Evolutionary conservation across 164 flowering plant genomes (phyloP), one percentile per base, ranked within the genome.

Genomic region (Chloranthus sessilifolius): DNA sequence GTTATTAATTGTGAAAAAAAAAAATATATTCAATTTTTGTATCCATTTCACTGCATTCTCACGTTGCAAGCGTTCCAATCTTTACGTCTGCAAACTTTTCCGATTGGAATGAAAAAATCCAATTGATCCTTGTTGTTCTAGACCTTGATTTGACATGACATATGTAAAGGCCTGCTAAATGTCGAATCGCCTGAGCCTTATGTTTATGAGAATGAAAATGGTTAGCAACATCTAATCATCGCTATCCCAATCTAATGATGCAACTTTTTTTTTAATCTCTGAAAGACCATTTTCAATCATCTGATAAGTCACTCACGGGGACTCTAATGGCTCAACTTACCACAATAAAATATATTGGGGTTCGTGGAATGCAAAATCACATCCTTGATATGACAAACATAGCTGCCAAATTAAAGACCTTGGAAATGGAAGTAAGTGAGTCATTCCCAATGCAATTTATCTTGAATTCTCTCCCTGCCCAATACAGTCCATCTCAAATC

Each of bases 201-300:
- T 25, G 41, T 59, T 68, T 24, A 60, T 68, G 56, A 8, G 49
- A 17, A 64, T 60, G 69, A 55, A 15, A 2, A 30, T 60, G 0
- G 59, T 42, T 3, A 49, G 43, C 23, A 59, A 63, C n/a, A 55
- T 63, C 25, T 63, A 63, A 34, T 5, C 30, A 0, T 20, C 66
- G 0, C 15, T 63, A 35, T 33, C 50, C 1, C 6, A 41, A 30
- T 23, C 40, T 3, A 41, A 60, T 1, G 24, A 14, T 44, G 59
- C 60, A 51, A 17, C 61, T 40, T 15, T 64, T 47, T 4, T 0
- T 56, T 8, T 2, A 43, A 16, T 14, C n/a, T 36, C 27, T 57
- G 15, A 51, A 53, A 33, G 50, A 56, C 0, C 4, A 37, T 28
- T 60, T 55, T n/a, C 43, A 14, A 19, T 3, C 25, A 1, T 41